Base-by-base conservation (phyloP, 1,284 basidiomycete species). In the Marasmius sp. region DNA sequence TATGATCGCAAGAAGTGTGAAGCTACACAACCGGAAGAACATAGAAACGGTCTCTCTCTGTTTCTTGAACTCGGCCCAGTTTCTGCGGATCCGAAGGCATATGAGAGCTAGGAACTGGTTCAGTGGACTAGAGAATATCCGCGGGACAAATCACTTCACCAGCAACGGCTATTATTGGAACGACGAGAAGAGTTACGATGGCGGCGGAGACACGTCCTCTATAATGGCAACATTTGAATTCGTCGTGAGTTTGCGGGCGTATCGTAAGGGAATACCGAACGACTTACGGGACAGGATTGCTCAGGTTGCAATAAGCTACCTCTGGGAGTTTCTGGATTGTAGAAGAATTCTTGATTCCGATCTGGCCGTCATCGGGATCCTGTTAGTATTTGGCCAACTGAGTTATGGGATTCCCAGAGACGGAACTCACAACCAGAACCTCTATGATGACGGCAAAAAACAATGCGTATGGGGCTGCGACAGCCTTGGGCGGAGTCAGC, bases 171-270 rank as follows among this genome's bases (percentile, higher is more conserved):
- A 60, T 36, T 5, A 47, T 47, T 5, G 52, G 52, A 22, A 60
- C 6, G 5, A 55, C 48, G 10, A 60, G 49, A 20, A 48, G 20
- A 33, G 53, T 45, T n/a, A 52, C 47, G 27, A 60, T n/a, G n/a
- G 50, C 59, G 22, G 59, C 59, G 36, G 59, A 50, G 8, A 60
- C 43, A 36, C 59, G 51, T 33, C 59, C 59, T 18, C 59, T 60
- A 20, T 37, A 10, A 18, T 18, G 14, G 34, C 5, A 27, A 27
- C 27, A 27, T 27, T n/a, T n/a, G n/a, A 27, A 16, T 34, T 14
- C 22, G 39, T 18, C 7, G 3, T 14, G 10, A 38, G 7, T 34
- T 41, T 14, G 18, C 22, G 18, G 37, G 5, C 7, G 1, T 38
- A 20, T 55, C 52, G 36, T 3, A 54, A 12, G 52, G 18, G 5